Percentiles rank a stretch among this genome's conserved stretches.
These are phyloP conservation scores for Geotrichum restrictum DNA, from an alignment of 1,139 yeast genomes.

Conservation along the genomic window DNA sequence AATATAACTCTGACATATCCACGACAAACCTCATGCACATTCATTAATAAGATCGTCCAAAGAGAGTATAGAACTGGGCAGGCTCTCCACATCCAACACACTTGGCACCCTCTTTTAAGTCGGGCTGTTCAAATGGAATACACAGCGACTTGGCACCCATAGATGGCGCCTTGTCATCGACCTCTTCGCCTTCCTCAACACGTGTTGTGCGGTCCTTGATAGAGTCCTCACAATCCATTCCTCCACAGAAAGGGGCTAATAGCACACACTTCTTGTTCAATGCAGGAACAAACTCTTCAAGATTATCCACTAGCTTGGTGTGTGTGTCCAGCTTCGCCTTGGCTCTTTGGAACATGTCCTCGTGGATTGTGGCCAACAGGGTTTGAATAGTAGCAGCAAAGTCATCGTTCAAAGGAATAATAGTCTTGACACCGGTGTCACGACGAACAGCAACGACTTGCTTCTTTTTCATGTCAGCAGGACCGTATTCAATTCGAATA, in stretches of 20 bases:
- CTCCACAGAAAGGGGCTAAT: conserved; percentile 97
- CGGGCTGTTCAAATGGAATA: conserved; percentile 92
- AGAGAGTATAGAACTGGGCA: conserved; percentile 83
- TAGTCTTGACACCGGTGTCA: conserved; percentile 73
- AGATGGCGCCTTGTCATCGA: conserved; percentile 93
- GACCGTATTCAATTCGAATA: conserved; percentile 90
- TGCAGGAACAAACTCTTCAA: conserved; percentile 91
- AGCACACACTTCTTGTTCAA: conserved; percentile 88
- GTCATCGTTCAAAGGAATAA: conserved; percentile 55
- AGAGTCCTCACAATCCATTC: conserved; percentile 88
- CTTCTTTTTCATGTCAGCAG: conserved; percentile 78
- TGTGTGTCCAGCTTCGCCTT: conserved; percentile 79
- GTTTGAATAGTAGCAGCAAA: conserved; percentile 67
- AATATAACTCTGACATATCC: too few species aligned
- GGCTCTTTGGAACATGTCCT: conserved; percentile 70
- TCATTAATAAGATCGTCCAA: conserved; percentile 94
- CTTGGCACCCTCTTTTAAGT: conserved; percentile 67
- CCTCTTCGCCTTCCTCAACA: conserved; percentile 76
- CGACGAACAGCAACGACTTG: conserved; percentile 90
- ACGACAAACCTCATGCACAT: too few species aligned
- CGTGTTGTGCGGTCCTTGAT: conserved; percentile 89
- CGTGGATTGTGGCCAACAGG: conserved; percentile 76
- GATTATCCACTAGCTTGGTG: conserved; percentile 71
- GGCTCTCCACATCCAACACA: conserved; percentile 74
- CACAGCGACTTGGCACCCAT: conserved; percentile 99